Evolutionary conservation across 345 rosid species (phyloP).

Genomic region (Populus simonii): DNA sequence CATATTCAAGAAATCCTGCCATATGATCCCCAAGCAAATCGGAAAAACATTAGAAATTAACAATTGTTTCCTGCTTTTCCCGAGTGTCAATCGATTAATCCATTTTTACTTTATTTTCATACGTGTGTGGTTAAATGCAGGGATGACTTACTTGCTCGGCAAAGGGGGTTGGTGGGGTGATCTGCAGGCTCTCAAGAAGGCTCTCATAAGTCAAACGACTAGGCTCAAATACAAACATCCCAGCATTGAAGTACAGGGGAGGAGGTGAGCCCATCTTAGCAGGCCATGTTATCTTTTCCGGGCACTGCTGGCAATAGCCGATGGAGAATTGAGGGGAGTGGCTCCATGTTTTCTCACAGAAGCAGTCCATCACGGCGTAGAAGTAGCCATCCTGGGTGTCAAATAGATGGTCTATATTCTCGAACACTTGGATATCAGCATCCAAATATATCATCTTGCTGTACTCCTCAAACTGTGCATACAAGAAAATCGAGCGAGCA

Average conservation of each 20-base stretch:
- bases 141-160: slow-evolving; percentile 16
- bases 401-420: slow-evolving; percentile 20
- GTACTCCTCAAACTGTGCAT: slow-evolving; percentile 17
- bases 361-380: slow-evolving; percentile 19
- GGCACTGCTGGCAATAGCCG: slow-evolving; percentile 28
- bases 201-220: slow-evolving; percentile 15
- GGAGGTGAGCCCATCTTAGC: slow-evolving; percentile 25
- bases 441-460: slow-evolving; percentile 26
- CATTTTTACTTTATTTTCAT: too few species aligned
- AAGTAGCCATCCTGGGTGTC: slow-evolving; percentile 23
- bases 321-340: slow-evolving; percentile 9
- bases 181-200: slow-evolving; percentile 14
- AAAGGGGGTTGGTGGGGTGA: slow-evolving; percentile 21
- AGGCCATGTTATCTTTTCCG: slow-evolving; percentile 15
- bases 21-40: background rate
- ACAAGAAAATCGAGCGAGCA: background rate
- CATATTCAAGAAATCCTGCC: slow-evolving; percentile 21
- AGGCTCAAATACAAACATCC: slow-evolving; percentile 25
- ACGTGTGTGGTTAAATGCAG: too few species aligned
- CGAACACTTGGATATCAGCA: slow-evolving; percentile 26
- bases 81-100: too few species aligned
- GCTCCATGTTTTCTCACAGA: slow-evolving; percentile 27
- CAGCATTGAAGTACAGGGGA: slow-evolving; percentile 24
- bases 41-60: background rate
- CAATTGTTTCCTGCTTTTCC: background rate